Base-by-base conservation (phyloP, 768 basidiomycete genomes). In the Lactarius sanguifluus region DNA sequence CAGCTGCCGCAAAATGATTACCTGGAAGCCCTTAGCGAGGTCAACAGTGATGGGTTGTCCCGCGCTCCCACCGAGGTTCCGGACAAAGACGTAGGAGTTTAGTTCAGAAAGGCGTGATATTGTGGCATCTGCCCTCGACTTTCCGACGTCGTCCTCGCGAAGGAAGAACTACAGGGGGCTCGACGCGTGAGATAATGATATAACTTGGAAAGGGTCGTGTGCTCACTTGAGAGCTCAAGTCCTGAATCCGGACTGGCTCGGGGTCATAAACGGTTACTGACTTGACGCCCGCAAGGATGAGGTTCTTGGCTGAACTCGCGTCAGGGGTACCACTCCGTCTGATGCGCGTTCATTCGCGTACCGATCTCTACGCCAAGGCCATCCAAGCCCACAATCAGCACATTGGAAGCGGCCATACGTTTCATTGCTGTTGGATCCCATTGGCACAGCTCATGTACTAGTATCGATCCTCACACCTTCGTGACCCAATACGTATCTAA, bases 301-400 rank as follows among this genome's bases (percentile, higher is more conserved):
- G 82, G 75, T 99, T 94, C 82, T 99, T 99, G 68, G 97, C 96
- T 94, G 71, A 7, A 70, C 43, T 25, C 59, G 20, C 70, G 66
- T 38, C 63, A 50, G 34, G 30, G 10, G 36, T 60, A 36, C 40
- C 25, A 45, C 40, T 73, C 23, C 38, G 59, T 47, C 55, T 25
- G 38, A 16, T 1, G 36, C 28, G n/a, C 40, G n/a, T 62, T 18
- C 16, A 32, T 47, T 56, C 65, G 70, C 71, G 71, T 71, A 88
- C 96, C 96, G 73, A 98, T 97, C 79, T 99, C 97, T 65, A 92
- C 92, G 55, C 97, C 96, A 65, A 99, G 78, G 62, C 97, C 97
- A 65, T 90, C 89, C 74, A 94, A 78, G 12, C 97, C 97, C 56
- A 97, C 88, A 69, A 99, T 87, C 69, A 99, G 85, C 50, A 98